A percentile compares a stretch with the other conserved stretches of the same genome.
Conservation (phyloP, 2,329 filamentous ascomycete species). For the Colletotrichum somersetense region DNA sequence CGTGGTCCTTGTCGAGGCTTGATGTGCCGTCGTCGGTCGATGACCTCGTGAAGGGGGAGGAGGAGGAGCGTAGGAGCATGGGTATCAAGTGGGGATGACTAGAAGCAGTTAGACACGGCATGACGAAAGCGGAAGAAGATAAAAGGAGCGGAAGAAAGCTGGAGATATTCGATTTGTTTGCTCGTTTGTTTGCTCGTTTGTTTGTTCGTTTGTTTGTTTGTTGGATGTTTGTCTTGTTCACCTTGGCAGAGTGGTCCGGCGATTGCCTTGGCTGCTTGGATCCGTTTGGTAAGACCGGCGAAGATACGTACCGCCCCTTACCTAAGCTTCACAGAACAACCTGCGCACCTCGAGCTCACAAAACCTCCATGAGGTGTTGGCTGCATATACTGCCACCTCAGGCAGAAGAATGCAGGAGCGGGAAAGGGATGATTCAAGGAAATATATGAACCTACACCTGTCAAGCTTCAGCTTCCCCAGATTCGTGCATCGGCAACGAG, state of each 20-base stretch:
- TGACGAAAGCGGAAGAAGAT: no score
- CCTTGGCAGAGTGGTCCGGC: background rate
- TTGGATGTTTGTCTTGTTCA: background rate
- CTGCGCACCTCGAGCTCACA: background rate
- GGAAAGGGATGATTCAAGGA: background rate
- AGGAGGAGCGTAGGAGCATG: background rate
- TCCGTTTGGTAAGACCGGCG: background rate
- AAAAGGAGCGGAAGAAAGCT: background rate
- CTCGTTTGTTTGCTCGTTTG: no score
- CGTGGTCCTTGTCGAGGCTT: slow-evolving; percentile 17
- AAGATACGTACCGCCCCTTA: background rate
- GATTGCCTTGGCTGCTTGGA: no score
- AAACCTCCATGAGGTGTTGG: background rate
- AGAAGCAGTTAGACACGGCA: background rate
- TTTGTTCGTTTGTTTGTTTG: background rate
- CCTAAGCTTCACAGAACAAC: background rate
- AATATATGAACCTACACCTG: background rate
- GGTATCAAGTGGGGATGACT: background rate
- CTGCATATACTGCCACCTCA: background rate
- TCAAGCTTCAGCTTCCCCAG: background rate
- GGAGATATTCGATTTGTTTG: background rate
- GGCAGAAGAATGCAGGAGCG: no score
- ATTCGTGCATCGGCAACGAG: background rate
- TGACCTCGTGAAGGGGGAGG: background rate
- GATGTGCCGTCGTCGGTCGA: background rate